Conservation (phyloP, 257 asterid genomes). For the Phtheirospermum japonicum region DNA sequence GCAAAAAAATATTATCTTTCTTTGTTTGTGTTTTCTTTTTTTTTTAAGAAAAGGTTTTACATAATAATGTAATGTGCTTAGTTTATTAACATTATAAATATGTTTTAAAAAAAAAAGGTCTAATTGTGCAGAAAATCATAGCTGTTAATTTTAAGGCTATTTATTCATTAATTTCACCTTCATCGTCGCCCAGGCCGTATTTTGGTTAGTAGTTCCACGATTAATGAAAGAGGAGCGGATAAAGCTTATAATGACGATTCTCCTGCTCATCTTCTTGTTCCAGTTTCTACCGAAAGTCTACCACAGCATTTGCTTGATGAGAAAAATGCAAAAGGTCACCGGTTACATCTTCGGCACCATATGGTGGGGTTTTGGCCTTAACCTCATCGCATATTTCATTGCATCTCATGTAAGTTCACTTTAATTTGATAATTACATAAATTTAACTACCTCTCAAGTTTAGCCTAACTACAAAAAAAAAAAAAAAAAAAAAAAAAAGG, state of each 20-base stretch:
- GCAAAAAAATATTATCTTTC: too few relatives aligned
- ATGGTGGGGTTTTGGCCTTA: constrained; percentile 98
- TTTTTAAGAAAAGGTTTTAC: too few relatives aligned
- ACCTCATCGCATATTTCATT: constrained; percentile 89
- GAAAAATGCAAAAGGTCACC: constrained; percentile 84
- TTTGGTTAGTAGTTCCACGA: constrained; percentile 80
- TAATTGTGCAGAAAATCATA: too few relatives aligned
- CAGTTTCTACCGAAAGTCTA: constrained; percentile 88
- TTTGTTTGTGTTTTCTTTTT: too few relatives aligned
- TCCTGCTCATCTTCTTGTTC: constrained; percentile 73
- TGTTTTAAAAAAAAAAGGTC: too few relatives aligned
- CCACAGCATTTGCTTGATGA: constrained; percentile 72
- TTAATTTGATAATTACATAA: neutral
- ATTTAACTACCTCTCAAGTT: too few relatives aligned
- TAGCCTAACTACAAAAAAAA: too few relatives aligned
- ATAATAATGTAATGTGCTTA: too few relatives aligned
- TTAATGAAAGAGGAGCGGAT: constrained; percentile 62
- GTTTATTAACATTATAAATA: too few relatives aligned
- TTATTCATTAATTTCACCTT: neutral
- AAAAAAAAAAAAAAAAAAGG: too few relatives aligned
- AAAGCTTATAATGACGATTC: constrained; percentile 61
- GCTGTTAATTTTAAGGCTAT: too few relatives aligned
- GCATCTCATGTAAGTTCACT: constrained; percentile 80
- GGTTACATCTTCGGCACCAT: constrained; percentile 92
- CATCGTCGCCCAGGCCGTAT: constrained; percentile 49